phyloP scores from a whole-genome alignment of 192 early-diverging fungal species.

The Entomortierella chlamydospora region DNA sequence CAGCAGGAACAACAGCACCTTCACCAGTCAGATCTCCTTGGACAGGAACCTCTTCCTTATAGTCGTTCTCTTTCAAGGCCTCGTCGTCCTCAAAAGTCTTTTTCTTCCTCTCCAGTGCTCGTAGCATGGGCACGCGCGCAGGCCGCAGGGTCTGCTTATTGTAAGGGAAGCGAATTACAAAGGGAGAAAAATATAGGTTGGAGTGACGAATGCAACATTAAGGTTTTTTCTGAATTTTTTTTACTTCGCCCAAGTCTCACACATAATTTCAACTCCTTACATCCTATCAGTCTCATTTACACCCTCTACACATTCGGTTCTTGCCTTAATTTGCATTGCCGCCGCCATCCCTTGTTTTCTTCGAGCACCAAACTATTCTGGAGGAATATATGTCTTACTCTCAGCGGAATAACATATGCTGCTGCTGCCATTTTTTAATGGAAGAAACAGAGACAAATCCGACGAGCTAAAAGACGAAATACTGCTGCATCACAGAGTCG shows the following conservation, averaged over 20 bases:
- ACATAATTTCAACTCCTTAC: neutral
- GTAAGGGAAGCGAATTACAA: no score
- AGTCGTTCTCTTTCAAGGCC: neutral
- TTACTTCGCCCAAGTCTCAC: constrained; percentile 21
- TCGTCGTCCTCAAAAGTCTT: constrained; percentile 5
- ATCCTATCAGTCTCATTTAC: neutral
- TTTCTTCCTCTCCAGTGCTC: constrained; percentile 18
- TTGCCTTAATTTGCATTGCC: constrained; percentile 15
- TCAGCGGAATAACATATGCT: constrained; percentile 32
- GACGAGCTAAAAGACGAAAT: neutral
- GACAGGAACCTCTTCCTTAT: neutral
- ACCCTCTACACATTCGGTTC: constrained; percentile 4
- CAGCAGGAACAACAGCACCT: constrained; percentile 16
- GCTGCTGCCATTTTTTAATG: constrained; percentile 14
- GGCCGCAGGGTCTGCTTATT: constrained; percentile 24
- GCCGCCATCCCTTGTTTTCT: constrained; percentile 29
- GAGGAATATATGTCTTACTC: constrained; percentile 31
- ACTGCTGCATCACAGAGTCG: neutral
- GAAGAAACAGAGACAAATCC: neutral
- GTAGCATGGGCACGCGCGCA: constrained; percentile 43
- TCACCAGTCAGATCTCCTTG: neutral
- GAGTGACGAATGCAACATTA: neutral
- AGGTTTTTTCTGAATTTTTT: constrained; percentile 3
- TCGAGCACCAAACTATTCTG: constrained; percentile 24
- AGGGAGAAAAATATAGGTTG: no score